Conservation (phyloP, 352 stramenopile genomes). For the Phytophthora pini region DNA sequence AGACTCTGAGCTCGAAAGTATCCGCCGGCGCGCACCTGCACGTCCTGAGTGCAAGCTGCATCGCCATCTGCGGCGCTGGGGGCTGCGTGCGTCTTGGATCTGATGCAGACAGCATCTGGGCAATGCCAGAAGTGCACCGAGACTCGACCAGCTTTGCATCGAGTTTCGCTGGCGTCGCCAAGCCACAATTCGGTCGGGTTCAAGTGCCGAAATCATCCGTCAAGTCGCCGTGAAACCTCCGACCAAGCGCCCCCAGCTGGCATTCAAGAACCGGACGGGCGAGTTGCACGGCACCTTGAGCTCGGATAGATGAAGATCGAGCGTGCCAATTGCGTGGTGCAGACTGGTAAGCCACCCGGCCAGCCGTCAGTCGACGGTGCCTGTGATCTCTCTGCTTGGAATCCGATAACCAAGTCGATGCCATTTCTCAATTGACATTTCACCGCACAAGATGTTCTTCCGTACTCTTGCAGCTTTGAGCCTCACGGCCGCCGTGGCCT, state of each 20-base stretch:
- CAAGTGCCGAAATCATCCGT: constrained; percentile 11
- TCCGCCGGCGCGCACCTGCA: neutral
- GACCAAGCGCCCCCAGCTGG: constrained; percentile 19
- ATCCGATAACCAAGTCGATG: neutral
- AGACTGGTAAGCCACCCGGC: constrained; percentile 7
- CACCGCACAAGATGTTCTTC: constrained; percentile 12
- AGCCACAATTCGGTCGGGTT: constrained; percentile 16
- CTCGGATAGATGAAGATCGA: constrained; percentile 32
- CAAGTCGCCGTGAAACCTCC: constrained; percentile 6
- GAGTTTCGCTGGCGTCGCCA: constrained; percentile 16
- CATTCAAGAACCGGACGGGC: constrained; percentile 25
- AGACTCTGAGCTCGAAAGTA: constrained; percentile 7
- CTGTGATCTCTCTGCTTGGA: neutral
- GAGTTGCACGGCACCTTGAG: constrained; percentile 27
- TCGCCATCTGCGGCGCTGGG: constrained; percentile 25
- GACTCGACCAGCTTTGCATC: constrained; percentile 2
- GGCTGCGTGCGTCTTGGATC: constrained; percentile 7
- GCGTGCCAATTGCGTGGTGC: constrained; percentile 21
- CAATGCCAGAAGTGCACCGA: constrained; percentile 11
- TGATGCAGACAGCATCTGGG: constrained; percentile 8
- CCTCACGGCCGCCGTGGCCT: constrained; percentile 5
- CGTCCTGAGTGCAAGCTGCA: constrained; percentile 1
- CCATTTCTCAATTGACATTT: constrained; percentile 23
- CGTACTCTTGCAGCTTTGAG: constrained; percentile 13
- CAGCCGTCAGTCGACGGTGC: constrained; percentile 4